phyloP scores from a whole-genome alignment of 163 green algal genomes.

The Scenedesmus sp. region DNA sequence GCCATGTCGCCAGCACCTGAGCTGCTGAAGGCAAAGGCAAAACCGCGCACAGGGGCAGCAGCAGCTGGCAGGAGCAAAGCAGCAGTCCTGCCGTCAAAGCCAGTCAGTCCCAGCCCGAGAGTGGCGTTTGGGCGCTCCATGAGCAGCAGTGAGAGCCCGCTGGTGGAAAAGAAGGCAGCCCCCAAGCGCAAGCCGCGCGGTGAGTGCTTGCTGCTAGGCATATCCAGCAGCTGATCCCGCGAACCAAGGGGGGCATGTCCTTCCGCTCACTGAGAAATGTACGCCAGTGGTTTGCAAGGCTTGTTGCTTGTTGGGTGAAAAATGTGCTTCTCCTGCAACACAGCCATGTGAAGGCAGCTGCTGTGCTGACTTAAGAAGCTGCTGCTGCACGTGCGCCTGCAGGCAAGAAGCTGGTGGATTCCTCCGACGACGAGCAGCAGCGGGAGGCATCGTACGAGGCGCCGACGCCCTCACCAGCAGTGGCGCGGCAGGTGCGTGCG shows the following conservation, averaged over 20 bases:
- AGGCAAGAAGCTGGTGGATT: conserved; percentile 53
- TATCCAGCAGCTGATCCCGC: neutral
- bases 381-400: neutral
- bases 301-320: no score
- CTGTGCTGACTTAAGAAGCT: no score
- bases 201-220: neutral
- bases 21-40: neutral
- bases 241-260: no score
- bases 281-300: no score
- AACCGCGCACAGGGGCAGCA: neutral
- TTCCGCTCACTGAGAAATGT: no score
- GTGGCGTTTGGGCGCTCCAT: conserved; percentile 49
- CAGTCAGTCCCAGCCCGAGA: neutral
- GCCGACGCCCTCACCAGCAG: conserved; percentile 49
- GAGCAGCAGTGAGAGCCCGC: neutral
- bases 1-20: conserved; percentile 43
- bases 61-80: conserved; percentile 4
- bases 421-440: conserved; percentile 48
- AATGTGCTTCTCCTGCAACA: no score
- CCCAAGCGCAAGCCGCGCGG: conserved; percentile 55
- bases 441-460: conserved; percentile 24
- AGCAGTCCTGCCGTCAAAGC: neutral
- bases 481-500: conserved; percentile 34
- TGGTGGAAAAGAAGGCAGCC: conserved; percentile 39
- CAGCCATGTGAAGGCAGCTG: neutral